Evolutionary conservation across 1,139 yeast species (phyloP), one percentile per base, ranked within the genome.

Genomic region (Hyphopichia fennica): DNA sequence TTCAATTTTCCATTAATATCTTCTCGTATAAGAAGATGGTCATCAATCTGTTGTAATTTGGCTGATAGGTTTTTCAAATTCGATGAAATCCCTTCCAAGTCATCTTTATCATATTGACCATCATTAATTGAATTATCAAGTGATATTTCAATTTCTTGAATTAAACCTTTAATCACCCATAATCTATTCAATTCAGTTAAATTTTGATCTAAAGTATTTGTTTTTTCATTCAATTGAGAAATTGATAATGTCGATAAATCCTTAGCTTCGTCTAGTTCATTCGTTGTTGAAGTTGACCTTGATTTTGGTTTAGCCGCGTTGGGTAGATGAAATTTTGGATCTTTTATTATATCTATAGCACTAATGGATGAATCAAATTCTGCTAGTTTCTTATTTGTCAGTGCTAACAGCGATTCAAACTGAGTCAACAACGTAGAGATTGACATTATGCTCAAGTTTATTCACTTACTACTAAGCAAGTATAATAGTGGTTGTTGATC

Each of bases 111-210:
- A n/a, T 20, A 22, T 10, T 34, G 38, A 15, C 42, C 25, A 16
- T 39, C 45, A 7, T 51, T 51, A 8, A 44, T 38, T 33, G 46
- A 51, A 28, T 37, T 45, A 17, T 37, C 43, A 37, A 40, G 48
- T 3, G 31, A 35, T 9, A 41, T 34, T 32, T 54, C 55, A 15
- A 59, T 56, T 41, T 65, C 67, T 11, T 49, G 45, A 4, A 61
- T 41, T 10, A 58, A 46, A 3, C 53, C 57, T 30, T 52, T 53
- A 9, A 63, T 44, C 7, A 53, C 49, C 60, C 60, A 57, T 23
- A 65, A 49, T 22, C 48, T 50, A 27, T 57, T 56, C 41, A 65
- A 51, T n/a, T 49, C 44, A 6, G 40, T 44, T 27, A 62, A 47
- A 20, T 45, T 50, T 7, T 36, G 39, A 4, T 54, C 54, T n/a